Conservation (phyloP, 345 rosid genomes). For the Sapria himalayana region DNA sequence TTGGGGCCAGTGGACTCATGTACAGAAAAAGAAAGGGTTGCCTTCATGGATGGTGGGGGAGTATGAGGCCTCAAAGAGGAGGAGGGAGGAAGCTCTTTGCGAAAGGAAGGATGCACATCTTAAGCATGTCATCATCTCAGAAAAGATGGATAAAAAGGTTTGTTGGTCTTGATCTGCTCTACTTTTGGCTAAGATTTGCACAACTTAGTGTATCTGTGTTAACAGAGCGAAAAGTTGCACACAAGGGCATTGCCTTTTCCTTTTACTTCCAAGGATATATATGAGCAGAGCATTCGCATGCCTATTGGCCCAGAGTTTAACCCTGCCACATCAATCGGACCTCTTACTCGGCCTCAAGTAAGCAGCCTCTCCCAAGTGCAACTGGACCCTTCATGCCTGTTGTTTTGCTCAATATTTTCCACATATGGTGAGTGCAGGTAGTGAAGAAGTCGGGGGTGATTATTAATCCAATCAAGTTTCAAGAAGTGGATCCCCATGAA, state of each 20-base stretch:
- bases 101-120: conserved; percentile 71
- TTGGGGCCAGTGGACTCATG: conserved; percentile 80
- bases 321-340: conserved; percentile 48
- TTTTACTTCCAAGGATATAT: conserved; percentile 53
- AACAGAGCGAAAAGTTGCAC: conserved; percentile 64
- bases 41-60: conserved; percentile 67
- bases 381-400: not conserved
- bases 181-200: not conserved
- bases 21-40: conserved; percentile 58
- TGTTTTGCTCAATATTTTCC: not conserved
- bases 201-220: not conserved
- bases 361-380: conserved; percentile 7
- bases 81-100: conserved; percentile 49
- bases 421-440: conserved; percentile 23
- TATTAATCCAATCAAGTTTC: conserved; percentile 54
- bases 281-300: conserved; percentile 71
- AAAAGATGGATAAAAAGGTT: conserved; percentile 75
- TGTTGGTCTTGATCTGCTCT: conserved; percentile 4
- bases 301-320: conserved; percentile 86
- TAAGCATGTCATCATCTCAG: conserved; percentile 62
- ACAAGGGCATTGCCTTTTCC: conserved; percentile 64
- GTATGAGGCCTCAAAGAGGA: conserved; percentile 46
- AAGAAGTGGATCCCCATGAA: conserved; percentile 50
- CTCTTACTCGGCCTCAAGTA: conserved; percentile 65
- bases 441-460: conserved; percentile 58